Evolutionary conservation across 352 stramenopile species (phyloP).

Genomic region (Globisporangium okanoganense): DNA sequence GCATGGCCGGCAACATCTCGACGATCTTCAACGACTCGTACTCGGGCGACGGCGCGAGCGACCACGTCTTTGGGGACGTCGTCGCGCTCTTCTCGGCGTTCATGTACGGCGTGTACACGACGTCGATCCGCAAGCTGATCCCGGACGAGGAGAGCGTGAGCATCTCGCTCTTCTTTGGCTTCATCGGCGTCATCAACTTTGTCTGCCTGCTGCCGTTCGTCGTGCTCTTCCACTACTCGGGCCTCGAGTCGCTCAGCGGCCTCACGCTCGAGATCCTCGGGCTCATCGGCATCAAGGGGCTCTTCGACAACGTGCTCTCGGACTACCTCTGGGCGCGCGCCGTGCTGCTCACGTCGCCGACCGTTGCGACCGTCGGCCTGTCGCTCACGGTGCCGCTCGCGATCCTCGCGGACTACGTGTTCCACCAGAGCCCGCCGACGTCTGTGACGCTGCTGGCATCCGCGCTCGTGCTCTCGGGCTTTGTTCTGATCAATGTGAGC

Average conservation of each 20-base stretch:
- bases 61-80: conserved; percentile 60
- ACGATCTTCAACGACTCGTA: conserved; percentile 80
- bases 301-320: conserved; percentile 95
- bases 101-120: conserved; percentile 95
- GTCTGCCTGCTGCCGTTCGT: conserved; percentile 61
- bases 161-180: conserved; percentile 95
- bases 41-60: conserved; percentile 22
- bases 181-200: conserved; percentile 91
- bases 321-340: conserved; percentile 95
- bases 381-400: conserved; percentile 96
- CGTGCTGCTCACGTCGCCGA: conserved; percentile 95
- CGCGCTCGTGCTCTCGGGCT: conserved; percentile 66
- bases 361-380: conserved; percentile 95
- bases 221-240: conserved; percentile 64
- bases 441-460: conserved; percentile 58
- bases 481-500: conserved; percentile 56
- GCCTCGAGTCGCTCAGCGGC: conserved; percentile 60
- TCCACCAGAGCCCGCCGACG: conserved; percentile 50
- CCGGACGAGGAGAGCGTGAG: conserved; percentile 86
- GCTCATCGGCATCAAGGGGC: conserved; percentile 85
- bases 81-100: conserved; percentile 72
- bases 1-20: conserved; percentile 87
- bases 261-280: conserved; percentile 77
- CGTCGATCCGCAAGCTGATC: conserved; percentile 72
- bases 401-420: conserved; percentile 87